Evolutionary conservation across 2,329 filamentous ascomycete species (phyloP), one percentile per base, ranked within the genome.

Genomic region (Cercospora zeina): DNA sequence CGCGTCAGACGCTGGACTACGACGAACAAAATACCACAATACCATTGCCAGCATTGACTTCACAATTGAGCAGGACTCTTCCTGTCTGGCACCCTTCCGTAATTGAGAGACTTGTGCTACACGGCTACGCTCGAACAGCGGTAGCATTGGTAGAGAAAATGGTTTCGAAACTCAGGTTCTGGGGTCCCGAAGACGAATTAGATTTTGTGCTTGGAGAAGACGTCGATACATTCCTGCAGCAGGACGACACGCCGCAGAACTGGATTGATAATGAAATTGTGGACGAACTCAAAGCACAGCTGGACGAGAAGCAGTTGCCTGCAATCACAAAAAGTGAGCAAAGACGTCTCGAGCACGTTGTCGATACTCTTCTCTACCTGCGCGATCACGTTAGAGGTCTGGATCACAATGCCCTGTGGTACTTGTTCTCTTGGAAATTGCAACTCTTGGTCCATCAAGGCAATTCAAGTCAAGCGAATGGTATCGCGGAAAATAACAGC

Each of bases 11-110:
- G 5, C 27, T 66, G 19, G 66, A 63, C 24, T 16, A 62, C 5
- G 5, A 13, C 50, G 21, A 42, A 39, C 19, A 57, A 33, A 27
- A 31, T 24, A 19, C 14, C 16, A 42, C 19, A 10, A 42, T 56
- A 31, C 42, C 37, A 27, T 9, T 73, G 39, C 39, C 59, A 4
- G 34, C 53, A 8, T 36, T 73, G 3, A 53, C 69, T 14, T 14
- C 50, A 4, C 55, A 56, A 64, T 81, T 97, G 54, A 97, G 97
- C 71, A 90, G 91, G 0, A 89, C 93, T 2, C 79, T 97, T 6
- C 91, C 95, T 0, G 83, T 96, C 1, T 99, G 96, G 70, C 93
- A 99, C 70, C 95, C 95, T 0, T 91, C 96, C 71, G 90, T 96
- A 62, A 77, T 97, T 27, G 89, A 90, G 57, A 90, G 97, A 74